These are phyloP conservation scores for Microcera coccophila DNA, from an alignment of 2,329 filamentous ascomycete species.

Conservation along the genomic window DNA sequence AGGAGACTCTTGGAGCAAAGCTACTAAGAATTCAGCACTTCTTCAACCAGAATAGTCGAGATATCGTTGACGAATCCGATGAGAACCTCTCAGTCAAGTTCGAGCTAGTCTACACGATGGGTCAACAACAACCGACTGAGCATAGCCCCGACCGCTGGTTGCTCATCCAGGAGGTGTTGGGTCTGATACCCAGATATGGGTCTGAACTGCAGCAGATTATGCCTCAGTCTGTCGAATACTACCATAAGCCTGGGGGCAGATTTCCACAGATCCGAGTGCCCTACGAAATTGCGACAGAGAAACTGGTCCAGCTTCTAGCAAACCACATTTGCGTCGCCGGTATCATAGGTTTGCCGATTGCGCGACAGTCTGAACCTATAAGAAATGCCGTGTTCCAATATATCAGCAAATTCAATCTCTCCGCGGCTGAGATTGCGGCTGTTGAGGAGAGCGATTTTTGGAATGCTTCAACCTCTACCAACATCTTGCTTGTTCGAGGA, in stretches of 20 bases:
- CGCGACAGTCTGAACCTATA: not conserved
- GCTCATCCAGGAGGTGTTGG: slow-evolving; percentile 51
- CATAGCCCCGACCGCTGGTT: slow-evolving; percentile 54
- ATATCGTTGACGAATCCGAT: slow-evolving; percentile 64
- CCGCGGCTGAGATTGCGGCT: not conserved
- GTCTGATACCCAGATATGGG: slow-evolving; percentile 35
- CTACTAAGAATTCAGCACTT: slow-evolving; percentile 43
- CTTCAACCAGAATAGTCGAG: slow-evolving; percentile 43
- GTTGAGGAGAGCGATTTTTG: not conserved
- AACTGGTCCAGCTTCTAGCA: not conserved
- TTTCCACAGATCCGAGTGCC: not conserved
- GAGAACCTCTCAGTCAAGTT: slow-evolving; percentile 59
- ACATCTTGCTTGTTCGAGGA: slow-evolving; percentile 39
- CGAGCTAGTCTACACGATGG: slow-evolving; percentile 62
- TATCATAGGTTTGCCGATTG: not conserved
- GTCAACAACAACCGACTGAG: slow-evolving; percentile 47
- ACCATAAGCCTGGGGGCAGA: slow-evolving; percentile 9
- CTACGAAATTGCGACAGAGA: not conserved
- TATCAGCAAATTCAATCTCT: not conserved
- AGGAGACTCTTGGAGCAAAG: slow-evolving; percentile 23
- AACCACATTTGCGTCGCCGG: not conserved
- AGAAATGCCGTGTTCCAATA: not conserved
- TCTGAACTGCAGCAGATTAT: slow-evolving; percentile 25
- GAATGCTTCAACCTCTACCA: not conserved
- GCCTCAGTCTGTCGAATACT: slow-evolving; percentile 42